Conservation (phyloP, 495 filamentous ascomycete genomes). For the Xylaria longipes region DNA sequence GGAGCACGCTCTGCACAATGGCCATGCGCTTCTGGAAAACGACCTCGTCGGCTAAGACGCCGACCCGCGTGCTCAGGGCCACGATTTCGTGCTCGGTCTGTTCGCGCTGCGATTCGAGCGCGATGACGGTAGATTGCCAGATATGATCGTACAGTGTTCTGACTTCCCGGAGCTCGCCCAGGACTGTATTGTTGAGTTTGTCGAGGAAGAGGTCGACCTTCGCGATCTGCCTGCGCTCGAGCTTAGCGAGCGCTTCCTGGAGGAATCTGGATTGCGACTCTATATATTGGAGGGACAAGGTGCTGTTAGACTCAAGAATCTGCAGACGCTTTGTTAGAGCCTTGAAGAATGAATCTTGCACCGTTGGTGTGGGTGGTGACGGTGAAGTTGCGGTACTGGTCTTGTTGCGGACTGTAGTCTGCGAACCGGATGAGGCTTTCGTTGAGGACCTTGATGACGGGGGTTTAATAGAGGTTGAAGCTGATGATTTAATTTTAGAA, state of each 20-base stretch:
- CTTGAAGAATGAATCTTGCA: constrained; percentile 98
- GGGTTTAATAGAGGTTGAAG: constrained; percentile 36
- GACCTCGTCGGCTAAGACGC: constrained; percentile 88
- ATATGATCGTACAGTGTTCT: constrained; percentile 91
- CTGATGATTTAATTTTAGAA: constrained; percentile 30
- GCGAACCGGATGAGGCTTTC: constrained; percentile 31
- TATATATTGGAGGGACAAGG: constrained; percentile 92
- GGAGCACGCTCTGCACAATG: constrained; percentile 83
- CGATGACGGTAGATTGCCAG: constrained; percentile 92
- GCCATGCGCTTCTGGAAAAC: constrained; percentile 95
- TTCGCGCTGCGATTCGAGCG: constrained; percentile 84
- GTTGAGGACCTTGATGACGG: constrained; percentile 30
- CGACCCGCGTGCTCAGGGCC: constrained; percentile 80
- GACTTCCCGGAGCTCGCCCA: constrained; percentile 82
- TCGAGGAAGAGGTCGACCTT: constrained; percentile 85
- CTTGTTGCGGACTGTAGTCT: constrained; percentile 46
- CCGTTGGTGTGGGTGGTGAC: constrained; percentile 73
- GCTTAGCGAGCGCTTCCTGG: constrained; percentile 87
- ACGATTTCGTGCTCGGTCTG: constrained; percentile 80
- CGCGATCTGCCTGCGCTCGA: constrained; percentile 84
- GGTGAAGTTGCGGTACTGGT: constrained; percentile 58
- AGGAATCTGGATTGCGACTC: constrained; percentile 93
- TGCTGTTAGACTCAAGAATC: constrained; percentile 89
- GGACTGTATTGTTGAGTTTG: constrained; percentile 82
- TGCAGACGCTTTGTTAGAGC: constrained; percentile 91